Percentiles rank a stretch among this genome's conserved stretches.
phyloP scores from a whole-genome alignment of 805 yeast genomes.

The Candida insectalens region DNA sequence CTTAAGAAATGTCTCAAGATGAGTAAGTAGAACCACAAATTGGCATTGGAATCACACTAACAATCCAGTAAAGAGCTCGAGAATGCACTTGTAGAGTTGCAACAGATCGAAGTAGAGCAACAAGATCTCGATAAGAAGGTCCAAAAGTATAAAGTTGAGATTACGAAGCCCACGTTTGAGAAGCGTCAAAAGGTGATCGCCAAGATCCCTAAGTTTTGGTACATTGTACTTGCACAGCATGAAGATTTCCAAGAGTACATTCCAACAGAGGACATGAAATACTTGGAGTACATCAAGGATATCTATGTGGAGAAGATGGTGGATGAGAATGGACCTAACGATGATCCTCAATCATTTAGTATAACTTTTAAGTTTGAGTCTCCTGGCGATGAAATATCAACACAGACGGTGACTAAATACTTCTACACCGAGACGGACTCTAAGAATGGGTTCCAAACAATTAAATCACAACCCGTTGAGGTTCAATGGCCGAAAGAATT shows the following conservation, averaged over 20 bases:
- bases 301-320: constrained; percentile 47
- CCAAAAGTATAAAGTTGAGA: constrained; percentile 40
- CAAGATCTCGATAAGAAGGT: constrained; percentile 46
- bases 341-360: constrained; percentile 27
- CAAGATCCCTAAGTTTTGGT: constrained; percentile 76
- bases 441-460: constrained; percentile 44
- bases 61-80: constrained; percentile 16
- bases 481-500: constrained; percentile 66
- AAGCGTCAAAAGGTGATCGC: constrained; percentile 43
- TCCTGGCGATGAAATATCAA: constrained; percentile 36
- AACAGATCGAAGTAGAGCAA: constrained; percentile 49
- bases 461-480: constrained; percentile 43
- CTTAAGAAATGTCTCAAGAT: no score
- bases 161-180: constrained; percentile 48
- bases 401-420: constrained; percentile 49
- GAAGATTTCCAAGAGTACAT: constrained; percentile 79
- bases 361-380: constrained; percentile 51
- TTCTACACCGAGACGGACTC: constrained; percentile 37
- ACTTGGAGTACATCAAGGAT: constrained; percentile 56
- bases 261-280: constrained; percentile 66
- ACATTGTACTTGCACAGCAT: constrained; percentile 71
- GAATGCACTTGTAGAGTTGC: constrained; percentile 35
- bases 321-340: constrained; percentile 19
- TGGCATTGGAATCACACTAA: neutral
- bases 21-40: no score